Conservation (phyloP, 768 basidiomycete genomes). For the Russula sp. region DNA sequence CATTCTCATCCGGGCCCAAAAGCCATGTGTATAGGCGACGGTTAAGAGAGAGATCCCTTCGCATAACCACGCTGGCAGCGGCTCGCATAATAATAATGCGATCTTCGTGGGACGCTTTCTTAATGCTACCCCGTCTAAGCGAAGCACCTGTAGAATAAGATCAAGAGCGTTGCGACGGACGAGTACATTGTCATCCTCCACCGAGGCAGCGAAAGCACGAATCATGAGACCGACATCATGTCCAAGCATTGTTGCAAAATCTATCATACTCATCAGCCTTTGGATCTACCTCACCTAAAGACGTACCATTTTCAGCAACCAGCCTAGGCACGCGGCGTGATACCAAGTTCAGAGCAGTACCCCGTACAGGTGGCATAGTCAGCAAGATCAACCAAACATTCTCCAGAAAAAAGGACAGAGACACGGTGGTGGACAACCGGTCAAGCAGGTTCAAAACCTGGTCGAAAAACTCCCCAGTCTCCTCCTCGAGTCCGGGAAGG, state of each 20-base stretch:
- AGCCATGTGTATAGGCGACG: constrained; percentile 93
- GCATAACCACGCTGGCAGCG: constrained; percentile 83
- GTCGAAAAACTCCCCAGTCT: constrained; percentile 96
- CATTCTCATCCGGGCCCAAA: constrained; percentile 75
- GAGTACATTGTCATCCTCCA: constrained; percentile 92
- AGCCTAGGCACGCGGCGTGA: constrained; percentile 72
- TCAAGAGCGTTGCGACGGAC: constrained; percentile 87
- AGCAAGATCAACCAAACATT: constrained; percentile 94
- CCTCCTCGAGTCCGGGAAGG: constrained; percentile 94
- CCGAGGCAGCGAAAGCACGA: constrained; percentile 81
- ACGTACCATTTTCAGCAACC: constrained; percentile 65
- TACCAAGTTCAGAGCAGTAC: constrained; percentile 85
- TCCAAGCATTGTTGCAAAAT: constrained; percentile 71
- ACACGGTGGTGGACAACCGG: constrained; percentile 77
- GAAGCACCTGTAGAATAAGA: constrained; percentile 72
- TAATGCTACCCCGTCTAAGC: constrained; percentile 68
- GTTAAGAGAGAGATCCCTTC: constrained; percentile 90
- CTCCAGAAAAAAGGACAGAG: constrained; percentile 89
- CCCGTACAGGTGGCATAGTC: constrained; percentile 80
- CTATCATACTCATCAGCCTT: constrained; percentile 35
- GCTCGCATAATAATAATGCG: constrained; percentile 81
- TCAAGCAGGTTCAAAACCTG: constrained; percentile 82
- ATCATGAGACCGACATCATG: constrained; percentile 94
- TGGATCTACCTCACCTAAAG: background rate
- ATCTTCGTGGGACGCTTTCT: constrained; percentile 68